A percentile compares a stretch with the other conserved stretches of the same genome.
These are phyloP conservation scores for Gynostemma pentaphyllum DNA, from an alignment of 306 rosid species.

Conservation along the genomic window DNA sequence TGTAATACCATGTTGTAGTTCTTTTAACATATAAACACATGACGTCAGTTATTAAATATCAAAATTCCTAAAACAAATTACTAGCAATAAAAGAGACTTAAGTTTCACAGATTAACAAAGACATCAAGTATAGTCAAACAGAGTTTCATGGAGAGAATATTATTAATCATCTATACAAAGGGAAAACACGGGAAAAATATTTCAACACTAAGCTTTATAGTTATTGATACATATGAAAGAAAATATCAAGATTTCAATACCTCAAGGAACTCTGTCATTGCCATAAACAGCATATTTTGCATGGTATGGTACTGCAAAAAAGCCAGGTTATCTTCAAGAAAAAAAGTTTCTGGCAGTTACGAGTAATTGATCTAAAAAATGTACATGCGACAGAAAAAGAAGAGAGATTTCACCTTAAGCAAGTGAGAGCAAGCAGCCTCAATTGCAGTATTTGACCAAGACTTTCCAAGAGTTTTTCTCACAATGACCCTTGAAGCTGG, in stretches of 20 bases:
- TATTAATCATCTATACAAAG: too few relatives aligned
- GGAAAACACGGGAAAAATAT: too few relatives aligned
- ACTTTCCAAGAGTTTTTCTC: slow-evolving; percentile 41
- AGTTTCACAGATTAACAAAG: too few relatives aligned
- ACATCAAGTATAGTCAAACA: too few relatives aligned
- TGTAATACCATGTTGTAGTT: too few relatives aligned
- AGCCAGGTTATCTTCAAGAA: neutral
- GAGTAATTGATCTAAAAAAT: neutral
- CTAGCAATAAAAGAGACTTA: too few relatives aligned
- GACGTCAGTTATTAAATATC: too few relatives aligned
- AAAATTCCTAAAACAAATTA: too few relatives aligned
- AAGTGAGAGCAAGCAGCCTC: slow-evolving; percentile 80
- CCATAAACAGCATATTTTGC: slow-evolving; percentile 70
- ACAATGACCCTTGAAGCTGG: slow-evolving; percentile 40
- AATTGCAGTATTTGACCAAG: slow-evolving; percentile 70
- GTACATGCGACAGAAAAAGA: slow-evolving; percentile 1
- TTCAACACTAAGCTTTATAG: too few relatives aligned
- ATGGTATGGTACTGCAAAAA: slow-evolving; percentile 69
- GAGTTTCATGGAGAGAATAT: too few relatives aligned
- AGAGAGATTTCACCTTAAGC: slow-evolving; percentile 44
- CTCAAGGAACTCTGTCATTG: slow-evolving; percentile 63
- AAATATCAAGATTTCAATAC: slow-evolving; percentile 17
- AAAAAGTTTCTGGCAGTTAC: neutral
- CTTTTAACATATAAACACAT: too few relatives aligned
- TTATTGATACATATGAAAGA: too few relatives aligned